Conservation (phyloP, 2,329 filamentous ascomycete species). For the Diaporthe ilicicola region DNA sequence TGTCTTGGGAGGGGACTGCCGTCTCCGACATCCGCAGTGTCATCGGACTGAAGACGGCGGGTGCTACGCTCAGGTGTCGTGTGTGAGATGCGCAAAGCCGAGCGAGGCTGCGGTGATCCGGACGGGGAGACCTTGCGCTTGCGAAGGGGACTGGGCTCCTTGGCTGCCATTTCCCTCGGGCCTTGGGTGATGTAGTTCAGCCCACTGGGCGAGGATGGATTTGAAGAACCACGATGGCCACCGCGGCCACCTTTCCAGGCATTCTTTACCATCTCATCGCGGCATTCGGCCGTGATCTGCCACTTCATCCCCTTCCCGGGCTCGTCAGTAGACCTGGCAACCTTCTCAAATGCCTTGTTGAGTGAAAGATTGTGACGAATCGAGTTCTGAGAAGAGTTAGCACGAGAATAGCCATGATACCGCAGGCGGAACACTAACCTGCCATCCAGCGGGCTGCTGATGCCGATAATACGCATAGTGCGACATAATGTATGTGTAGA, state of each 20-base stretch:
- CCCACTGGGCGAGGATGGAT: constrained; percentile 72
- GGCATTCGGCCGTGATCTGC: constrained; percentile 86
- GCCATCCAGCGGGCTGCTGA: constrained; percentile 83
- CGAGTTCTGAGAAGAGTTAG: constrained; percentile 71
- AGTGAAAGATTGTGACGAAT: constrained; percentile 96
- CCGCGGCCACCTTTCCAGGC: constrained; percentile 68
- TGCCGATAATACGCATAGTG: constrained; percentile 94
- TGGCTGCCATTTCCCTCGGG: constrained; percentile 62
- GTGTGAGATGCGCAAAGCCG: constrained; percentile 59
- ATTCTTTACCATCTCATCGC: constrained; percentile 87
- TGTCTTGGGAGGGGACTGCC: constrained; percentile 69
- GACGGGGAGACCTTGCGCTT: constrained; percentile 66
- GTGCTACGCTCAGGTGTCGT: constrained; percentile 66
- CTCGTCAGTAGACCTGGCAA: constrained; percentile 90
- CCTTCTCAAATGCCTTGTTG: constrained; percentile 94
- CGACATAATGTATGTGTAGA: constrained; percentile 91
- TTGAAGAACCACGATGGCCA: constrained; percentile 73
- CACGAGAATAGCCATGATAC: background rate
- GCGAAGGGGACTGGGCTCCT: constrained; percentile 59
- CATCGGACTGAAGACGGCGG: constrained; percentile 49
- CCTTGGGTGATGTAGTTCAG: constrained; percentile 69
- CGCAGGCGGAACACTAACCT: constrained; percentile 63
- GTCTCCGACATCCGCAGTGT: constrained; percentile 56
- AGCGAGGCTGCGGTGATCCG: constrained; percentile 63
- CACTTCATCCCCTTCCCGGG: constrained; percentile 99